Base-by-base conservation (phyloP, 805 yeast species). In the Candida sithepensis region DNA sequence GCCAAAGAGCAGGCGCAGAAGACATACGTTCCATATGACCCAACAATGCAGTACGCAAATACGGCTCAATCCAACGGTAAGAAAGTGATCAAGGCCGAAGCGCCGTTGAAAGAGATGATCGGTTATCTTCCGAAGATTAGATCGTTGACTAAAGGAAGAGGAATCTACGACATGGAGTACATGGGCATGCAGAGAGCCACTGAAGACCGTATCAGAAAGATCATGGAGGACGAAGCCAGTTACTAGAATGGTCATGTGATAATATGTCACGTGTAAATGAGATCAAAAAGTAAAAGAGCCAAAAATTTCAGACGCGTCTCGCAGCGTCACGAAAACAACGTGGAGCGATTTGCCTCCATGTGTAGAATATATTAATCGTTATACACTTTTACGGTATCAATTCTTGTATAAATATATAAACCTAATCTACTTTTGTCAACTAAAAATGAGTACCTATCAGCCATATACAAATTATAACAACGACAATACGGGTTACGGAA, bases 71-170 rank as follows among this genome's bases (percentile, higher is more conserved):
- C 62, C 8, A 42, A 53, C 0, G 68, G 66, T 20, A 81, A 72
- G 53, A 78, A 88, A 66, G 67, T 77, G 7, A 78, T 94, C 30
- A 70, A 70, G n/a, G 96, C 97, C 0, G 78, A 76, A 43, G 91
- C 90, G 0, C 97, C 99, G 3, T 70, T 94, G 60, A 76, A 84
- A 50, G 95, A 85, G 51, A 90, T 94, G 96, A 78, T 90, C 42
- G 96, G 97, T 0, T 94, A 94, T 63, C 73, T 89, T 49, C 80
- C 83, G 10, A 79, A 78, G 51, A 69, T 94, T 41, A 70, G 98
- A 57, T 84, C 94, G 33, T 69, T 90, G 56, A 91, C 97, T 0
- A 90, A 89, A 60, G 99, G 99, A 1, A 74, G 96, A 39, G 96
- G 91, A 2, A 77, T 82, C 2, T 90, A 87, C 64, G 81, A 81